Base-by-base conservation (phyloP, 768 basidiomycete genomes). In the Tulasnella sp. region DNA sequence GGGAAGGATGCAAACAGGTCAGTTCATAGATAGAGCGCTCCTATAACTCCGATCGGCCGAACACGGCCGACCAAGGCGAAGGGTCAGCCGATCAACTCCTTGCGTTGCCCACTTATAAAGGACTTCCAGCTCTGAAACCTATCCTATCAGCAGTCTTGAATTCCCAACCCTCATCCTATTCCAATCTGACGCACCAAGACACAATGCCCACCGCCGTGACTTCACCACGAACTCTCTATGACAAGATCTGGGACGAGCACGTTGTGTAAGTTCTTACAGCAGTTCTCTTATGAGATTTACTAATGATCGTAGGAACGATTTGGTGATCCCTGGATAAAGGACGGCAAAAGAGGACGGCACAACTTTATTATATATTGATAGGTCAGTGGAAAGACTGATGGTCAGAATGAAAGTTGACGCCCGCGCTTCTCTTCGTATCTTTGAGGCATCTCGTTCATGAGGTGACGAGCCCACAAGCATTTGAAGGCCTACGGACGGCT, bases 171-270 rank as follows among this genome's bases (percentile, higher is more conserved):
- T 32, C 53, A n/a, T 27, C 55, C 55, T 19, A 43, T 56, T 23
- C 55, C 5, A 21, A 41, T 56, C 30, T 41, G 45, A 24, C 34
- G 34, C 26, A 17, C 9, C 11, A 34, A 42, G 21, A 41, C 63
- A 69, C 34, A 30, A 84, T 84, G 83, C 80, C 83, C 45, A 76
- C 73, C 30, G 72, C 80, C n/a, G 71, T 77, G 17, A 65, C 75
- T 56, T 72, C 77, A 21, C 90, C 91, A 9, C 84, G 91, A 63
- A 97, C 95, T 34, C 77, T 98, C 29, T 96, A 97, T 73, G 95
- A 98, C 74, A 97, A 97, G 76, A 91, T 97, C 64, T 96, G 89
- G 84, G 91, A 96, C 65, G 92, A 97, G 70, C 95, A 97, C 74
- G 82, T 95, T 68, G 86, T 97, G 83, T 91, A 67, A 63, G 88